Evolutionary conservation across 2,329 filamentous ascomycete genomes (phyloP).

Genomic region (Talaromyces sp.): DNA sequence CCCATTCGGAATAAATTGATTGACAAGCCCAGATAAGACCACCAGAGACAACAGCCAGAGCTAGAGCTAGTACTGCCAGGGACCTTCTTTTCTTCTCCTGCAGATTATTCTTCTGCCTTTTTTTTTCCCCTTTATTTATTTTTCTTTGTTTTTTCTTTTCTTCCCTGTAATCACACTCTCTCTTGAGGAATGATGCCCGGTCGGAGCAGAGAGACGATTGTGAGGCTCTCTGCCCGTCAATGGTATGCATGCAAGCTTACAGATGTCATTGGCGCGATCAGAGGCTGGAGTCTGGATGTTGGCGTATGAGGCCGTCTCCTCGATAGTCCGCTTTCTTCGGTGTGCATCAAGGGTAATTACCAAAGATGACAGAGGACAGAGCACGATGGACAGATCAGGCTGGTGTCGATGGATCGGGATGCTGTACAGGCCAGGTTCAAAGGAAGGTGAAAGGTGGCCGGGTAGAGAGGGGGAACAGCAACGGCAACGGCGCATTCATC

Average conservation of each 20-base stretch:
- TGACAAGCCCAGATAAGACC: slow-evolving; percentile 7
- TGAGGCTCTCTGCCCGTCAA: background rate
- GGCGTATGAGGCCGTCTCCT: background rate
- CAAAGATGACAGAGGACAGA: background rate
- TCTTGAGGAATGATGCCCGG: background rate
- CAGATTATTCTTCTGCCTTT: too few species aligned
- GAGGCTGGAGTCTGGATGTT: background rate
- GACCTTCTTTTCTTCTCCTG: background rate
- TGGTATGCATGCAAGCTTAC: slow-evolving; percentile 4
- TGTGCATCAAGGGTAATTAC: background rate
- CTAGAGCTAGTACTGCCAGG: background rate
- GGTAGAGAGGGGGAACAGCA: too few species aligned
- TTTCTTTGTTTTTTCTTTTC: background rate
- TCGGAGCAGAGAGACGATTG: background rate
- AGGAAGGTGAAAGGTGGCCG: background rate
- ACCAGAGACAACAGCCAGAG: background rate
- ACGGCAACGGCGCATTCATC: too few species aligned
- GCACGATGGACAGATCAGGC: background rate
- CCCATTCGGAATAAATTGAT: slow-evolving; percentile 5
- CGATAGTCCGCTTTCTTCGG: background rate
- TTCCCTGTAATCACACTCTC: background rate
- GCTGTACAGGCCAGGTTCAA: background rate
- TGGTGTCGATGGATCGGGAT: background rate
- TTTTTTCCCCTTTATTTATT: too few species aligned
- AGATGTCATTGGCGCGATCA: background rate